Evolutionary conservation across 106 monocot genomes (phyloP), one percentile per base, ranked within the genome.

Genomic region (Dactylorhiza incarnata): DNA sequence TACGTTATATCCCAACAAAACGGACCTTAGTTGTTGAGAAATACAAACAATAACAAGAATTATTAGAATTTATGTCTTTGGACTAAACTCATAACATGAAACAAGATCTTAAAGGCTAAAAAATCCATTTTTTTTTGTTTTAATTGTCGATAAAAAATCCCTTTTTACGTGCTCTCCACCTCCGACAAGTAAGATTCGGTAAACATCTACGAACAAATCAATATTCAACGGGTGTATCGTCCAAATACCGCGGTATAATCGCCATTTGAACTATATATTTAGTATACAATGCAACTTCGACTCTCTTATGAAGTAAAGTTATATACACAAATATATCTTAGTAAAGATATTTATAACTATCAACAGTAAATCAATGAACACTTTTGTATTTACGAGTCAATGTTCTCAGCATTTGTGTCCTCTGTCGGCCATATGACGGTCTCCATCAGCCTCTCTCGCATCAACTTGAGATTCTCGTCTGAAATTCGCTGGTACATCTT

Each of bases 381-480:
- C 8, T 58, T 20, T 19, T 56, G 58, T 6, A 58, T 58, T 1
- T 44, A 69, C 16, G 43, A 92, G 48, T 89, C 90, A 45, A 92
- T 80, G 72, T 65, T 93, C 81, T 93, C 89, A 0, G 91, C 87
- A 79, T 89, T 93, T 54, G 93, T 83, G 84, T 97, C 93, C 75
- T 97, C 96, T 12, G 93, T 84, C 17, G 96, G 96, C 89, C 93
- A 97, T 73, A 97, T 91, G 43, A 97, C 86, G 2, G 96, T 97
- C 55, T 97, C 96, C 81, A 86, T 89, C 6, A 97, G 86, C 68
- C 96, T 80, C 73, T 97, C 96, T 5, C 93, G 82, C 96, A 93
- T 97, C 76, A 93, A 50, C 81, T 84, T 71, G 37, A 93, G 72
- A 83, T 97, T 93, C 84, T 97, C 93, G 56, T 93, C 89, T 1